Evolutionary conservation across 73 alveolate genomes (phyloP).

Genomic region (Paramecium octaurelia): DNA sequence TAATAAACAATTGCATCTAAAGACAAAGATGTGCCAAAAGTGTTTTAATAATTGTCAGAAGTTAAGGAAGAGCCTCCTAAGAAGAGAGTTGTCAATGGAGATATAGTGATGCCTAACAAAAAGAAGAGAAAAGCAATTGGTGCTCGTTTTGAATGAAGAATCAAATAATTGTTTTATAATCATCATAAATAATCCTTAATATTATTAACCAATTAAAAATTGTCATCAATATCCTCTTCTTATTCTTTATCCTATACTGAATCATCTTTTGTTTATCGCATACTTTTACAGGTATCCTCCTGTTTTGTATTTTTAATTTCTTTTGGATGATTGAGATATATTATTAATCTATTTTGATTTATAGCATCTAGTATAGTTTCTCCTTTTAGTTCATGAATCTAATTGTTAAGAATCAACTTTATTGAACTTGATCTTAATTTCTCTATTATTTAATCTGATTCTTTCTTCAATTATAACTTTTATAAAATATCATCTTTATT

Average conservation of each 20-base stretch:
- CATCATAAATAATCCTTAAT: neutral
- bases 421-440: neutral
- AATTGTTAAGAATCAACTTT: neutral
- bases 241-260: neutral
- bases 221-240: neutral
- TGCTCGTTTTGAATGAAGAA: neutral
- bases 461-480: neutral
- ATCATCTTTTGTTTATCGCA: neutral
- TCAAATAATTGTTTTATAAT: neutral
- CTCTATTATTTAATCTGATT: neutral
- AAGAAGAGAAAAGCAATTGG: constrained; percentile 27
- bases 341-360: neutral
- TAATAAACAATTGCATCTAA: neutral
- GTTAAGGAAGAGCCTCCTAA: neutral
- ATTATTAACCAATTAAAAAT: neutral
- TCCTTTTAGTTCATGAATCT: neutral
- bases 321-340: neutral
- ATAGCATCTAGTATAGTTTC: neutral
- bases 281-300: neutral
- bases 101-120: constrained; percentile 5
- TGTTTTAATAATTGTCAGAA: neutral
- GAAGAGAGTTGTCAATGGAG: neutral
- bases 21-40: neutral
- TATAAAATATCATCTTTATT: neutral
- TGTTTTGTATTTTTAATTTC: neutral